Conservation (phyloP, 2,329 filamentous ascomycete genomes). For the Scedosporium apiospermum region DNA sequence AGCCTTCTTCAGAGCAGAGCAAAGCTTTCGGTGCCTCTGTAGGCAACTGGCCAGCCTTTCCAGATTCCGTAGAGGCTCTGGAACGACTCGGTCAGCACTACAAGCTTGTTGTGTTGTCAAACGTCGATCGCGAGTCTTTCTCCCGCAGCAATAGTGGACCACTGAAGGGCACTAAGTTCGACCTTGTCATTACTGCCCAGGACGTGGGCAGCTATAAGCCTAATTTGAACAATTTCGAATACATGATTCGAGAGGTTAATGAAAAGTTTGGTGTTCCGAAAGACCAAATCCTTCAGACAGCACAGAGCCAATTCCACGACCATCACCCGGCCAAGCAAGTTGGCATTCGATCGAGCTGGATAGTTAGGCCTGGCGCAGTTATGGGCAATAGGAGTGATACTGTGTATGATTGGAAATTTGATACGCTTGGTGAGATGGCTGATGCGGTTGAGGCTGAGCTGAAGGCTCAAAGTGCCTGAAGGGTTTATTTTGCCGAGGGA, state of each 20-base stretch:
- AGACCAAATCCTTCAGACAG: constrained; percentile 51
- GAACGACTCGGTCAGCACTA: constrained; percentile 37
- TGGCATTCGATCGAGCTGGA: constrained; percentile 53
- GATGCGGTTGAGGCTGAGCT: constrained; percentile 36
- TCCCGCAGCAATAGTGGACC: constrained; percentile 30
- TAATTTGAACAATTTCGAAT: constrained; percentile 53
- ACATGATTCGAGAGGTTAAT: constrained; percentile 46
- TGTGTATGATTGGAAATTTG: constrained; percentile 45
- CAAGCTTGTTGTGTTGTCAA: constrained; percentile 40
- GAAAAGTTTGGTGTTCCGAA: constrained; percentile 46
- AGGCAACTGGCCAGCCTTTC: constrained; percentile 47
- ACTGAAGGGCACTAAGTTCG: constrained; percentile 41
- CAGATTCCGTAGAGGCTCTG: constrained; percentile 34
- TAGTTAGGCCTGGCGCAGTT: constrained; percentile 34
- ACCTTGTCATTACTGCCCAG: constrained; percentile 57
- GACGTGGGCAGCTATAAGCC: constrained; percentile 68
- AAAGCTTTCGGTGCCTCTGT: constrained; percentile 42
- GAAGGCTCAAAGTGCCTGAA: neutral
- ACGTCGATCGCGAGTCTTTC: constrained; percentile 47
- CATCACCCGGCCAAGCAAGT: constrained; percentile 53
- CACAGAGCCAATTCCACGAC: constrained; percentile 62
- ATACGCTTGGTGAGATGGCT: constrained; percentile 47
- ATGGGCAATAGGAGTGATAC: constrained; percentile 30
- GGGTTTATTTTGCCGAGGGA: too few relatives aligned
- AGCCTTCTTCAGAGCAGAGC: constrained; percentile 27